Conservation (phyloP, 768 basidiomycete species). For the Boletus eberwhitei region DNA sequence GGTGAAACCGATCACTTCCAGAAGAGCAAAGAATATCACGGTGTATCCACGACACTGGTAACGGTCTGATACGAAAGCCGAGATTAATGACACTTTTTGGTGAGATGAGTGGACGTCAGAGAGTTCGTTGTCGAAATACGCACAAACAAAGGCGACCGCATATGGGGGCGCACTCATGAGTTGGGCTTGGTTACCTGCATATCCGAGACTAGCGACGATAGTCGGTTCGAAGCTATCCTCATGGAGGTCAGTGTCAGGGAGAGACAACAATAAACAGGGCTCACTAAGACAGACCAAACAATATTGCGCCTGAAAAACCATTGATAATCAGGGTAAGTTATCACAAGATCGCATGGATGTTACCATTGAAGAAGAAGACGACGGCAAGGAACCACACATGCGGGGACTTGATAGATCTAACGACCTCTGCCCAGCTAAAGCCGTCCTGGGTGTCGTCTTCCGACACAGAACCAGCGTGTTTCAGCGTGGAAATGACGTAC, state of each 20-base stretch:
- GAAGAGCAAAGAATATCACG: constrained; percentile 41
- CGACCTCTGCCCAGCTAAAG: constrained; percentile 59
- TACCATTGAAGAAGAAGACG: no score
- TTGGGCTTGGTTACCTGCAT: constrained; percentile 49
- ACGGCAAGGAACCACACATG: no score
- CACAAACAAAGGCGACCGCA: constrained; percentile 45
- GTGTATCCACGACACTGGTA: constrained; percentile 50
- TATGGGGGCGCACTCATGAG: constrained; percentile 56
- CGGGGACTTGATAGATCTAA: constrained; percentile 44
- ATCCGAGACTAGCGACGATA: constrained; percentile 63
- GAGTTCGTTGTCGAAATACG: constrained; percentile 13
- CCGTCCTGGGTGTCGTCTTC: constrained; percentile 41
- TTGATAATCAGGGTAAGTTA: constrained; percentile 3
- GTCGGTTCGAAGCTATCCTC: constrained; percentile 58
- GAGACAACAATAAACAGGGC: not conserved
- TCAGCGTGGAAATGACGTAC: constrained; percentile 36
- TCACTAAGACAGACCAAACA: constrained; percentile 24
- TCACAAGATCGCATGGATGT: no score
- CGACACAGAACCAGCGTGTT: constrained; percentile 30
- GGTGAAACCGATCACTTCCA: constrained; percentile 49
- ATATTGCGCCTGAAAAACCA: constrained; percentile 14
- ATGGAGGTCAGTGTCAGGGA: constrained; percentile 36
- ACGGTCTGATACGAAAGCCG: constrained; percentile 51
- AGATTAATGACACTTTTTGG: constrained; percentile 31
- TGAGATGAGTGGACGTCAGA: not conserved